Conservation (phyloP, 1,284 basidiomycete species). For the Apiotrichum gamsii region DNA sequence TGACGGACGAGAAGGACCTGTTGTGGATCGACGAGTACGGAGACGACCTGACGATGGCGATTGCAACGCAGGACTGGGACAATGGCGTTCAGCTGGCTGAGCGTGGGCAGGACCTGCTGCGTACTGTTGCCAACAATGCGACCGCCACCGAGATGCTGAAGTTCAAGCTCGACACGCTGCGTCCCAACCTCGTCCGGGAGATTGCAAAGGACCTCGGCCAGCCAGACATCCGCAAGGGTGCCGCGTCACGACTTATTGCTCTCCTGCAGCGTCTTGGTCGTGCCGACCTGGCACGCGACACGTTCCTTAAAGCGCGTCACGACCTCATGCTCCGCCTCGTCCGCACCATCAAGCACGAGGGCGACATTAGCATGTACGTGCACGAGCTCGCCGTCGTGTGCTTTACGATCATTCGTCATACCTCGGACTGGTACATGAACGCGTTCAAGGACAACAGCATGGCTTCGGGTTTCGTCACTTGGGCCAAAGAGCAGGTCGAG, state of each 20-base stretch:
- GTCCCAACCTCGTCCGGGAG: constrained; percentile 63
- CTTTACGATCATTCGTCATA: constrained; percentile 54
- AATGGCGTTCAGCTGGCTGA: constrained; percentile 77
- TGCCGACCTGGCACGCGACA: constrained; percentile 68
- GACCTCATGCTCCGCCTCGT: constrained; percentile 69
- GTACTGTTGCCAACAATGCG: constrained; percentile 50
- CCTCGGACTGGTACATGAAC: constrained; percentile 93
- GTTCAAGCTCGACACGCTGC: constrained; percentile 61
- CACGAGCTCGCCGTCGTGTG: constrained; percentile 46
- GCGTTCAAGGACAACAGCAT: constrained; percentile 93
- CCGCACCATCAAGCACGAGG: constrained; percentile 83
- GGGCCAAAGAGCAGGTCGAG: constrained; percentile 84
- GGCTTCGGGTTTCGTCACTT: constrained; percentile 88
- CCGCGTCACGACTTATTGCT: constrained; percentile 63
- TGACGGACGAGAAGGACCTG: constrained; percentile 61
- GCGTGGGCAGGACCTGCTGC: constrained; percentile 66
- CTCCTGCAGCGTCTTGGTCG: constrained; percentile 70
- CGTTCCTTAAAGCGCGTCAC: constrained; percentile 74
- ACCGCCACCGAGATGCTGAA: constrained; percentile 32
- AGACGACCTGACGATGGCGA: constrained; percentile 85
- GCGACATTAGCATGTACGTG: constrained; percentile 54
- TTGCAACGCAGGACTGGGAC: constrained; percentile 83
- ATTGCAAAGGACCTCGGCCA: constrained; percentile 69
- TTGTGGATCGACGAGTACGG: constrained; percentile 84
- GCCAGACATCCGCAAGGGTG: constrained; percentile 69